Conservation (phyloP, 2,329 filamentous ascomycete genomes). For the Sporothrix globosa region DNA sequence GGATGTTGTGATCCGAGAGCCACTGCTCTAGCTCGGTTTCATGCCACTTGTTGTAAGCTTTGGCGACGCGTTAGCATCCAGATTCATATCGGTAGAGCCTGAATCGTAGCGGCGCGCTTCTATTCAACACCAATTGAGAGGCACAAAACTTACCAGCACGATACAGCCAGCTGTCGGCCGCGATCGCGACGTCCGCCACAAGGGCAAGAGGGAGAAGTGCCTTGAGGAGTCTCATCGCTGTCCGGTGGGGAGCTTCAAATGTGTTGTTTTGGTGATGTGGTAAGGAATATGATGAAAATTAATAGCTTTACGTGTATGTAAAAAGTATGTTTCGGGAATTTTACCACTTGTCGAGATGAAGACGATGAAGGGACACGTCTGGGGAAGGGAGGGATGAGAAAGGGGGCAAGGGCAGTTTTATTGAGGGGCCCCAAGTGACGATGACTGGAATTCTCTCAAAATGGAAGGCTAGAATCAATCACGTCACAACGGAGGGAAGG, state of each 20-base stretch:
- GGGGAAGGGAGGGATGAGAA: constrained; percentile 3
- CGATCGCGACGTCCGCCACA: constrained; percentile 69
- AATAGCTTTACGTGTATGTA: neutral
- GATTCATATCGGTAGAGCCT: neutral
- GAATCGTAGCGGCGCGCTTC: neutral
- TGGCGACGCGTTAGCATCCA: neutral
- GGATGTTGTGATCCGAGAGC: constrained; percentile 89
- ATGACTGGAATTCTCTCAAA: constrained; percentile 1
- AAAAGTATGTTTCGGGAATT: neutral
- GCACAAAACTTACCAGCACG: constrained; percentile 70
- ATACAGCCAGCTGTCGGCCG: constrained; percentile 81
- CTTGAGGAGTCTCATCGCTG: constrained; percentile 73
- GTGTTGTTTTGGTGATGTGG: neutral
- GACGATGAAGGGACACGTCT: neutral
- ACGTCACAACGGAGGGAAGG: constrained; percentile 33
- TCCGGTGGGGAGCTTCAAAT: neutral
- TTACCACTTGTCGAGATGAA: neutral
- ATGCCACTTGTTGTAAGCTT: constrained; percentile 99
- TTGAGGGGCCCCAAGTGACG: constrained; percentile 7
- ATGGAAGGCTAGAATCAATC: constrained; percentile 32
- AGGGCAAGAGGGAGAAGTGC: constrained; percentile 72
- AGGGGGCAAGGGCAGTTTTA: constrained; percentile 13
- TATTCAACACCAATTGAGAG: neutral
- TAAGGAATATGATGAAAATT: neutral
- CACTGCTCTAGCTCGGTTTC: constrained; percentile 96